phyloP scores from a whole-genome alignment of 225 moss, liverwort and hornwort genomes.

The Marchantia paleacea region DNA sequence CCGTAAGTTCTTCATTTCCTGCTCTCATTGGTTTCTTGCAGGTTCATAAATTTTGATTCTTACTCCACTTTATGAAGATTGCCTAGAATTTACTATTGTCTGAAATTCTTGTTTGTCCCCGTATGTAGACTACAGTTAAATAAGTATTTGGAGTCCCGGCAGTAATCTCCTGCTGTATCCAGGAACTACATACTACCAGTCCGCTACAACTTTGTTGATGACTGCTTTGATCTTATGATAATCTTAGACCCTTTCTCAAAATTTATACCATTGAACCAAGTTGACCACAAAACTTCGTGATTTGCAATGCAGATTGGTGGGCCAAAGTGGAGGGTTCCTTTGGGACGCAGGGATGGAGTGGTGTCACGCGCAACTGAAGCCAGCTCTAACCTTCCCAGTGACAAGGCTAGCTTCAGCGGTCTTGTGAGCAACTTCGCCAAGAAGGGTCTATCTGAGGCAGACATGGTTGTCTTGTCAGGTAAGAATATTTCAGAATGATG shows the following conservation, averaged over 20 bases:
- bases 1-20: slow-evolving; percentile 12
- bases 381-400: neutral
- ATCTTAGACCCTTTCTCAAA: neutral
- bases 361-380: slow-evolving; percentile 15
- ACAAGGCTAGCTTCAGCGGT: neutral
- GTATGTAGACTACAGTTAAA: neutral
- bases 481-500: neutral
- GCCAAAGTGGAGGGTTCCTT: slow-evolving; percentile 32
- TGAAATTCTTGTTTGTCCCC: no score
- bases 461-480: slow-evolving; percentile 37
- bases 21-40: neutral
- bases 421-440: slow-evolving; percentile 10
- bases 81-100: no score
- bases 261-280: neutral
- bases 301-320: slow-evolving; percentile 41
- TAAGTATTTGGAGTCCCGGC: neutral
- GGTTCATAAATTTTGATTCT: no score
- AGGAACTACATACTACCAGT: neutral
- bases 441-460: slow-evolving; percentile 4
- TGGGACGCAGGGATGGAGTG: slow-evolving; percentile 33
- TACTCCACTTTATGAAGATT: neutral
- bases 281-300: neutral
- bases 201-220: neutral
- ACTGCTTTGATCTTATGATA: neutral
- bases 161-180: neutral